Conservation (phyloP, 2,329 filamentous ascomycete species). For the Verticillium zaregamsianum region DNA sequence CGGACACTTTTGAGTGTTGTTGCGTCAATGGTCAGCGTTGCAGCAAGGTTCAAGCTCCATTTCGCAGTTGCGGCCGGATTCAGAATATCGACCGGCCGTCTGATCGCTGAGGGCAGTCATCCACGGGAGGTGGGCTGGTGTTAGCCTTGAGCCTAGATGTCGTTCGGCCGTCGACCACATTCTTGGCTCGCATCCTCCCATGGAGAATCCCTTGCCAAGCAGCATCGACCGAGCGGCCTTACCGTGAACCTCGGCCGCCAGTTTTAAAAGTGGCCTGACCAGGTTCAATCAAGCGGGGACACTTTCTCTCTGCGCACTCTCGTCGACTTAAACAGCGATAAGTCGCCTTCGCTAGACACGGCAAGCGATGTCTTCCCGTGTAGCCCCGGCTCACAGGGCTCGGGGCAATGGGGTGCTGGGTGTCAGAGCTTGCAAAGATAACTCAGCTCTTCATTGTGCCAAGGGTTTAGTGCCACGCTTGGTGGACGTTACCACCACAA, state of each 20-base stretch:
- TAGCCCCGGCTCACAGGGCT: too few species aligned
- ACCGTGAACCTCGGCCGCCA: too few species aligned
- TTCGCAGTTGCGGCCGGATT: not conserved
- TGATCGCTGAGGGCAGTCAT: not conserved
- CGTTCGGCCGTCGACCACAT: not conserved
- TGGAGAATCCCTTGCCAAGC: not conserved
- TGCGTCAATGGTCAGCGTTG: not conserved
- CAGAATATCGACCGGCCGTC: not conserved
- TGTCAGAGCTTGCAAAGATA: not conserved
- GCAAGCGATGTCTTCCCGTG: too few species aligned
- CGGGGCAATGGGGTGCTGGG: too few species aligned
- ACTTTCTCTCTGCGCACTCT: too few species aligned
- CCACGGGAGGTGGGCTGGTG: too few species aligned
- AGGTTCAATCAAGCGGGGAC: too few species aligned
- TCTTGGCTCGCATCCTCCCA: not conserved
- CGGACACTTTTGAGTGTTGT: not conserved
- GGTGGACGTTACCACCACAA: not conserved
- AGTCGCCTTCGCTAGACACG: too few species aligned
- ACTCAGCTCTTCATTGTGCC: not conserved
- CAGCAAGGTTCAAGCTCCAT: not conserved
- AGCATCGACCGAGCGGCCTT: too few species aligned
- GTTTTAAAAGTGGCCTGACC: too few species aligned
- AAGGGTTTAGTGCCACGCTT: not conserved
- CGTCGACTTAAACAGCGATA: too few species aligned
- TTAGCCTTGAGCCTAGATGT: not conserved